Base-by-base conservation (phyloP, 169 alveolate species). In the Pseudocohnilembus persalinus region DNA sequence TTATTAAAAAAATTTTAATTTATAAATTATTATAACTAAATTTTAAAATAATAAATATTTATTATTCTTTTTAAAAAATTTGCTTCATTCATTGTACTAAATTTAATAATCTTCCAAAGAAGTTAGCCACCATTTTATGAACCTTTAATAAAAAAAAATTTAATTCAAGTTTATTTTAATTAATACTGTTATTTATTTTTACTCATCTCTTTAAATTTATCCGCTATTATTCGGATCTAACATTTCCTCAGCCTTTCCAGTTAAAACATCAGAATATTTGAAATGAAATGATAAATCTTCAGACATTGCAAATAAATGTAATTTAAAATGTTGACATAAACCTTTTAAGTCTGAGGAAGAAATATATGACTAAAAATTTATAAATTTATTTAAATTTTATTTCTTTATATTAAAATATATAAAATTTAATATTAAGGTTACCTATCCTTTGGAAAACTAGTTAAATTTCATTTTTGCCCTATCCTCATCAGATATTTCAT, bases 211-310 rank as follows among this genome's bases (percentile, higher is more conserved):
- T 28, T 82, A 85, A 16, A 88, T 82, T 29, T 75, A 68, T 28
- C 88, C 88, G 16, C 31, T 65, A 29, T 80, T 78, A 28, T 88
- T 76, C 75, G 68, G 68, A 20, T 81, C 81, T 68, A 88, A 68
- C 28, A 76, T 0, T 25, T 25, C 31, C 75, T 82, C 84, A 0
- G 94, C 94, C 65, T 65, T 73, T 26, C 84, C 88, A 15, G 74
- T 80, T 31, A 87, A 64, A 27, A 90, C 89, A 76, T 90, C 94
- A 77, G 76, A 76, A 81, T 83, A 90, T 77, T 87, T 90, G 32
- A 87, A 90, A 77, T 82, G 85, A 72, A 73, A 90, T 30, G 92
- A 81, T n/a, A 90, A 73, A 31, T 90, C 94, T 29, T 90, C 90
- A 79, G 88, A 73, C 30, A 88, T 82, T 34, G 88, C 90, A 90